Evolutionary conservation across 129 eudicot genomes (phyloP).

Genomic region (Pseudognaphalium luteoalbum): DNA sequence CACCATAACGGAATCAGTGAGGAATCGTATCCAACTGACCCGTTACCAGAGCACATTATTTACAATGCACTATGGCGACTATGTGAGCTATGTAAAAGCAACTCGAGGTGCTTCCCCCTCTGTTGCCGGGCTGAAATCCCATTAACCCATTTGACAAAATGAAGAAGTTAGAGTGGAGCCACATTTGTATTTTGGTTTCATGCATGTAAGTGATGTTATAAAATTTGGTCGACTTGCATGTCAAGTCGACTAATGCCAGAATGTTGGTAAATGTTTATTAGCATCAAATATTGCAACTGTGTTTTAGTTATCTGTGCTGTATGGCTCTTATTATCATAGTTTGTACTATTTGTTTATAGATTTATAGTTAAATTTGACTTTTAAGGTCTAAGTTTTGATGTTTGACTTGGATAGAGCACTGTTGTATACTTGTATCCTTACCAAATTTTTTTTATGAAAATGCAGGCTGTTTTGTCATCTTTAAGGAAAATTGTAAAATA

Average conservation of each 20-base stretch:
- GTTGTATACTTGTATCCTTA: background rate
- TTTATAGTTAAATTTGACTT: conserved; percentile 10
- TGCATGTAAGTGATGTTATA: conserved; percentile 26
- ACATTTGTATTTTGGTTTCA: conserved; percentile 9
- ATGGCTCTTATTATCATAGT: background rate
- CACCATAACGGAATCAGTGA: conserved; percentile 55
- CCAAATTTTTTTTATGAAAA: too few relatives aligned
- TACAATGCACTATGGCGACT: conserved; percentile 71
- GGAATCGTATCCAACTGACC: conserved; percentile 65
- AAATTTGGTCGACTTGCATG: conserved; percentile 19
- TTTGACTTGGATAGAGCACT: background rate
- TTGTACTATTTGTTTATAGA: too few relatives aligned
- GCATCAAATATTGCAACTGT: conserved; percentile 12
- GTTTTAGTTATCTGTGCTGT: background rate
- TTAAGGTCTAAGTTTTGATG: conserved; percentile 14
- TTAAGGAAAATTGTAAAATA: background rate
- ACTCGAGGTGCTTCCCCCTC: conserved; percentile 65
- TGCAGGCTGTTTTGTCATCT: background rate
- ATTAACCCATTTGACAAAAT: conserved; percentile 13
- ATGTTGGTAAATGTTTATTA: conserved; percentile 19
- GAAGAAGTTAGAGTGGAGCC: background rate
- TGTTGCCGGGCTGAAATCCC: conserved; percentile 58
- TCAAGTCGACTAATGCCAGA: conserved; percentile 18
- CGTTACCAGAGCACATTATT: conserved; percentile 81
- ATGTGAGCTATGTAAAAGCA: conserved; percentile 66